phyloP scores from a whole-genome alignment of 768 basidiomycete genomes.

The Jaapia argillacea region DNA sequence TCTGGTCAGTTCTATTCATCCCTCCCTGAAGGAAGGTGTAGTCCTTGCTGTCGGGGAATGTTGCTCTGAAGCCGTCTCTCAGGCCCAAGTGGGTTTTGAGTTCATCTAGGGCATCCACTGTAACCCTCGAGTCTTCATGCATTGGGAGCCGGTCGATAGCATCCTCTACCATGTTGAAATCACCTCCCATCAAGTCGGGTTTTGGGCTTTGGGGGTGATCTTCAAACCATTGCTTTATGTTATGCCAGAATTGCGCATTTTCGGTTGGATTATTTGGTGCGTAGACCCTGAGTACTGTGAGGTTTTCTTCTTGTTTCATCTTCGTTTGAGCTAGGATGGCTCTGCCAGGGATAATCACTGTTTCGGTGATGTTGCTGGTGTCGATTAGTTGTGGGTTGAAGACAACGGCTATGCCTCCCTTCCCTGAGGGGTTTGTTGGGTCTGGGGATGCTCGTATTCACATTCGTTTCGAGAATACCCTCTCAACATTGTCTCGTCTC shows the following conservation, averaged over 20 bases:
- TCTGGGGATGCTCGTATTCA: background rate
- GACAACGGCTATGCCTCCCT: background rate
- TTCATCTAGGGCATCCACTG: constrained; percentile 9
- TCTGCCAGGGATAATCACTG: constrained; percentile 17
- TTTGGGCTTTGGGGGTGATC: constrained; percentile 3
- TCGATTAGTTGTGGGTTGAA: constrained; percentile 16
- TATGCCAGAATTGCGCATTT: background rate
- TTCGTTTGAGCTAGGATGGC: constrained; percentile 11
- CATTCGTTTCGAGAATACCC: background rate
- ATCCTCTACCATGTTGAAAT: background rate
- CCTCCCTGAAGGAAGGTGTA: constrained; percentile 19
- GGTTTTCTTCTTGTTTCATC: constrained; percentile 10
- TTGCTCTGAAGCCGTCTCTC: constrained; percentile 22
- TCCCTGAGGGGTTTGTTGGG: background rate
- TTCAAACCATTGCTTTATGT: background rate
- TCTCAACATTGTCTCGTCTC: background rate
- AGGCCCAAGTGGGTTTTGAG: constrained; percentile 14
- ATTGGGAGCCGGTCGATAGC: background rate
- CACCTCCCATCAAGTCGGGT: background rate
- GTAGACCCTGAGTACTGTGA: constrained; percentile 1
- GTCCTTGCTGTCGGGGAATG: constrained; percentile 9
- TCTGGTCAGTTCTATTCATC: too few relatives aligned
- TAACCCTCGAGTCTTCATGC: background rate
- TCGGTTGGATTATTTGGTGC: background rate
- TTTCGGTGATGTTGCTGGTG: background rate